phyloP scores from a whole-genome alignment of 345 rosid genomes.

The Heritiera fomes region DNA sequence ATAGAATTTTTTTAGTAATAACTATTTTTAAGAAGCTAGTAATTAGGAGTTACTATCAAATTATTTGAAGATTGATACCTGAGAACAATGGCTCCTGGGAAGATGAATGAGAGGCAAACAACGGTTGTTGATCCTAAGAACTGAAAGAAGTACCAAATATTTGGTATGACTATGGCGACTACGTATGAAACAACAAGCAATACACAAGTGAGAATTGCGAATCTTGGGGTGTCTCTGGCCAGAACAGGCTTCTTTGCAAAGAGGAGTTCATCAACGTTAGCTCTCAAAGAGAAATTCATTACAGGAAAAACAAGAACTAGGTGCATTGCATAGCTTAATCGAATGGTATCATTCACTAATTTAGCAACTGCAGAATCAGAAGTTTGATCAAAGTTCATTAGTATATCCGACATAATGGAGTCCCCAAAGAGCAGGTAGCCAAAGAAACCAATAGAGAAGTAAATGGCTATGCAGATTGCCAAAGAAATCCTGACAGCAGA shows the following conservation, averaged over 20 bases:
- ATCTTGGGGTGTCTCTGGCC: slow-evolving; percentile 54
- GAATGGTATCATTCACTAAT: slow-evolving; percentile 52
- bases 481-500: slow-evolving; percentile 61
- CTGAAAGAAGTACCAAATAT: slow-evolving; percentile 83
- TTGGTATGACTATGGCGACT: slow-evolving; percentile 39
- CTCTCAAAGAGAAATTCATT: slow-evolving; percentile 71
- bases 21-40: background rate
- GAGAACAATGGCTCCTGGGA: slow-evolving; percentile 31
- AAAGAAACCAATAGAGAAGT: slow-evolving; percentile 58
- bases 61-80: slow-evolving; percentile 37
- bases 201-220: slow-evolving; percentile 46
- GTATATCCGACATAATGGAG: background rate
- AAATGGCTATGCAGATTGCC: slow-evolving; percentile 57
- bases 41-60: background rate
- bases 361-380: slow-evolving; percentile 51
- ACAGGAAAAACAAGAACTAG: slow-evolving; percentile 44
- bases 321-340: no score
- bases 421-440: background rate
- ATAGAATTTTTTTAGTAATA: background rate
- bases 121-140: slow-evolving; percentile 85
- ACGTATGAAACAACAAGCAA: slow-evolving; percentile 26
- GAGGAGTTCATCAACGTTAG: slow-evolving; percentile 66
- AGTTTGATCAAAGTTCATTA: slow-evolving; percentile 68
- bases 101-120: slow-evolving; percentile 73
- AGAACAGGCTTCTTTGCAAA: slow-evolving; percentile 47